Conservation (phyloP, 306 rosid species). For the Cicer judaicum region DNA sequence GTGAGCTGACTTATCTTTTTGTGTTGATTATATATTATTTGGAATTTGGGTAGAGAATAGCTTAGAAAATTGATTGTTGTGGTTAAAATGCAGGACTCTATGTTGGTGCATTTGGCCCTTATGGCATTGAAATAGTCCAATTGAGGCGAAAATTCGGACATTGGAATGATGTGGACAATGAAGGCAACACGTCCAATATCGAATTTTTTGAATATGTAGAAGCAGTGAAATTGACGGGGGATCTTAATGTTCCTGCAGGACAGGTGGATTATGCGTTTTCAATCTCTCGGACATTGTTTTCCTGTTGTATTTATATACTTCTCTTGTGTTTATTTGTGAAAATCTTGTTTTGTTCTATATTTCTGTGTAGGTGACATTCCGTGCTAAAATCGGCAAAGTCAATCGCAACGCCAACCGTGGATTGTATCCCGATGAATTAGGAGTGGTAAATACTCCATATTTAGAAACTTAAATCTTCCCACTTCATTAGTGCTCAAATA, state of each 20-base stretch:
- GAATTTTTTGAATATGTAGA: slow-evolving; percentile 96
- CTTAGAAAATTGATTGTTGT: slow-evolving; percentile 37
- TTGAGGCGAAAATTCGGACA: slow-evolving; percentile 88
- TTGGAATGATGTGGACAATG: slow-evolving; percentile 69
- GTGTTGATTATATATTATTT: slow-evolving; percentile 11
- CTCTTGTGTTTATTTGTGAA: slow-evolving; percentile 23
- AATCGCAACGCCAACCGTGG: slow-evolving; percentile 70
- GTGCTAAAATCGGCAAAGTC: slow-evolving; percentile 92
- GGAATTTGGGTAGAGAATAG: slow-evolving; percentile 10
- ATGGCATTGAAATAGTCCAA: slow-evolving; percentile 91
- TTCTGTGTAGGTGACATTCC: slow-evolving; percentile 77
- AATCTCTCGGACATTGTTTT: slow-evolving; percentile 32
- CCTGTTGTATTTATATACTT: slow-evolving; percentile 10
- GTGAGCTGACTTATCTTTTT: slow-evolving; percentile 52
- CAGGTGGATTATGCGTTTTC: slow-evolving; percentile 74
- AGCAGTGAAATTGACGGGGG: slow-evolving; percentile 97
- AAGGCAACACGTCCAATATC: slow-evolving; percentile 62
- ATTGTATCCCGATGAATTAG: slow-evolving; percentile 98
- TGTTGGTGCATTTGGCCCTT: slow-evolving; percentile 95
- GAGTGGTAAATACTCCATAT: slow-evolving; percentile 74
- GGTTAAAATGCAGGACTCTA: slow-evolving; percentile 75
- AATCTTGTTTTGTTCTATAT: slow-evolving; percentile 15
- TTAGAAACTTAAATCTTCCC: background rate
- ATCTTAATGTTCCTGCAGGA: slow-evolving; percentile 97
- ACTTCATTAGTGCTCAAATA: slow-evolving; percentile 24